Conservation (phyloP, 345 rosid genomes). For the Aquilaria sinensis region DNA sequence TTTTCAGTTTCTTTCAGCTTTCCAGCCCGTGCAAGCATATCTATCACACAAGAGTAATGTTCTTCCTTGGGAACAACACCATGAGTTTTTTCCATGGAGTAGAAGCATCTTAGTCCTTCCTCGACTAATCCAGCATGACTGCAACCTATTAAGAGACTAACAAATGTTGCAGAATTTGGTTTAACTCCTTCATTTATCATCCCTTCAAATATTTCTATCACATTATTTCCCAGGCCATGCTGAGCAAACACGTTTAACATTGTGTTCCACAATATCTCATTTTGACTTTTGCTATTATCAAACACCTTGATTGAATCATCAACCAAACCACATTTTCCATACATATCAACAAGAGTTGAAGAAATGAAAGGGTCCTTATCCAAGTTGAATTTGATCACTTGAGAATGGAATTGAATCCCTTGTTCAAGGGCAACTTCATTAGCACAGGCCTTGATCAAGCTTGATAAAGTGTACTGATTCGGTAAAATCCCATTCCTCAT, state of each 20-base stretch:
- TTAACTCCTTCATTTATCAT: slow-evolving; percentile 5
- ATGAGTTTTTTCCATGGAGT: slow-evolving; percentile 19
- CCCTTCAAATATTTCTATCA: slow-evolving; percentile 1
- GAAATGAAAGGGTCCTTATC: slow-evolving; percentile 9
- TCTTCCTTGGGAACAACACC: slow-evolving; percentile 21
- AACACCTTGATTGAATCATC: slow-evolving; percentile 11
- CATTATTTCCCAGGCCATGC: slow-evolving; percentile 14
- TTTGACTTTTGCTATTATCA: slow-evolving; percentile 6
- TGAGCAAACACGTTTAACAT: slow-evolving; percentile 12
- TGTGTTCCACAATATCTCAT: slow-evolving; percentile 14
- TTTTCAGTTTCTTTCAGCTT: slow-evolving; percentile 21
- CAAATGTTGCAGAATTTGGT: slow-evolving; percentile 16
- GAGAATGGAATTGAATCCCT: slow-evolving; percentile 15
- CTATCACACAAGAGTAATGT: slow-evolving; percentile 31
- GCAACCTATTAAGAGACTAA: slow-evolving; percentile 29
- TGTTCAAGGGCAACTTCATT: slow-evolving; percentile 14
- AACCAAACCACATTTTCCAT: slow-evolving; percentile 15
- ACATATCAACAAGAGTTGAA: slow-evolving; percentile 14
- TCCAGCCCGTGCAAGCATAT: slow-evolving; percentile 31
- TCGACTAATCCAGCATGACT: slow-evolving; percentile 32
- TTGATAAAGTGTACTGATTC: slow-evolving; percentile 20
- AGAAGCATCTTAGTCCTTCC: slow-evolving; percentile 24
- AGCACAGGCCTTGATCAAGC: slow-evolving; percentile 20
- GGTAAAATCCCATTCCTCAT: slow-evolving; percentile 23
- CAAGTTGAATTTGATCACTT: slow-evolving; percentile 13